Percentiles rank a stretch among this genome's conserved stretches.
phyloP scores from a whole-genome alignment of 108 stramenopile species.

The Cyclotella choctawhatcheeana region DNA sequence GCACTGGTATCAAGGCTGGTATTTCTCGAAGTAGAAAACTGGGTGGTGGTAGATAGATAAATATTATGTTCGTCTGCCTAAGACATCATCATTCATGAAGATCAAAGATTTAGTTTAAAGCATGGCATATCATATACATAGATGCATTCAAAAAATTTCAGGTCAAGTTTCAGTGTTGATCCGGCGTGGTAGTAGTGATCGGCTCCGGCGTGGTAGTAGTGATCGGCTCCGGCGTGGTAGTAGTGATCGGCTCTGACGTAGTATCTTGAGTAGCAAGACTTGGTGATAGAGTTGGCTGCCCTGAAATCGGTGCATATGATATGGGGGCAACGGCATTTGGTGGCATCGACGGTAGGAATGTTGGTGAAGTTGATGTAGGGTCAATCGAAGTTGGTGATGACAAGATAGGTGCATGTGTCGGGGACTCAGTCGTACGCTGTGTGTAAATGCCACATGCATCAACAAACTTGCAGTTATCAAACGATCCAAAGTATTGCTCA shows the following conservation, averaged over 20 bases:
- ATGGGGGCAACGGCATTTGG: background rate
- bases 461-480: background rate
- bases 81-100: no score
- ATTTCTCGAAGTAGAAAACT: slow-evolving; percentile 89
- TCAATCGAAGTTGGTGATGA: background rate
- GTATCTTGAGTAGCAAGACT: background rate
- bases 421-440: no score
- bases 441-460: background rate
- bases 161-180: background rate
- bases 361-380: background rate
- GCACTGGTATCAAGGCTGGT: slow-evolving; percentile 89
- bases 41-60: slow-evolving; percentile 16
- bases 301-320: background rate
- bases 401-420: background rate
- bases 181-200: background rate
- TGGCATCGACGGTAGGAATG: background rate
- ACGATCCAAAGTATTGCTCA: background rate
- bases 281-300: background rate
- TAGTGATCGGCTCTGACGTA: background rate
- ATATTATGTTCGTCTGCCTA: no score
- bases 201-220: no score
- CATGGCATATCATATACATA: no score
- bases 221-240: background rate
- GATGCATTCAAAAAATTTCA: no score
- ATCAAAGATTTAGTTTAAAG: no score